A percentile compares a stretch with the other conserved stretches of the same genome.
Evolutionary conservation across 495 filamentous ascomycete species (phyloP).

Genomic region (Lepraria neglecta): DNA sequence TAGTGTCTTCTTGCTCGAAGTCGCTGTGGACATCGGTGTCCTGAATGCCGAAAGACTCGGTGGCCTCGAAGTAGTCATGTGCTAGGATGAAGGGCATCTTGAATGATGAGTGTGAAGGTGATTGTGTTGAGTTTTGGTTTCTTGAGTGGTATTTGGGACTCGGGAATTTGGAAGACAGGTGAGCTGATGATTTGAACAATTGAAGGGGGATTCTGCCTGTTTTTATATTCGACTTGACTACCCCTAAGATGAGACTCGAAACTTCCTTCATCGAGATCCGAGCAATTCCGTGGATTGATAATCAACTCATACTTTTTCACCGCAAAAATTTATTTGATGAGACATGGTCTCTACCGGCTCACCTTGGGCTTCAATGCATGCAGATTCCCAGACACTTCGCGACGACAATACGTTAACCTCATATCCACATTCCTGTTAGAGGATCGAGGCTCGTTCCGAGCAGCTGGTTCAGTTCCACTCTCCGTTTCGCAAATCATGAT

Average conservation of each 20-base stretch:
- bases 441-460: not conserved
- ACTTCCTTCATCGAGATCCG: not conserved
- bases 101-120: not conserved
- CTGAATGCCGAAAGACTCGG: not conserved
- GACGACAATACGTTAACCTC: not conserved
- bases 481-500: not conserved
- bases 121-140: not conserved
- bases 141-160: not conserved
- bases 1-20: not conserved
- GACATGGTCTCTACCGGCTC: not conserved
- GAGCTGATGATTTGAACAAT: not conserved
- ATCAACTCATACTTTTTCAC: not conserved
- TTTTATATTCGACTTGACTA: not conserved
- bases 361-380: not conserved
- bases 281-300: not conserved
- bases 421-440: not conserved
- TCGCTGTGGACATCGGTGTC: not conserved
- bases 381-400: not conserved
- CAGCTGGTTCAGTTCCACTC: not conserved
- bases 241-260: not conserved
- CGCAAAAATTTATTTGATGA: not conserved
- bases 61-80: constrained; percentile 1
- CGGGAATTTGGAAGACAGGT: not conserved
- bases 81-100: not conserved
- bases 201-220: not conserved